Conservation (phyloP, 2,329 filamentous ascomycete genomes). For the Ceratocystiopsis sp. region DNA sequence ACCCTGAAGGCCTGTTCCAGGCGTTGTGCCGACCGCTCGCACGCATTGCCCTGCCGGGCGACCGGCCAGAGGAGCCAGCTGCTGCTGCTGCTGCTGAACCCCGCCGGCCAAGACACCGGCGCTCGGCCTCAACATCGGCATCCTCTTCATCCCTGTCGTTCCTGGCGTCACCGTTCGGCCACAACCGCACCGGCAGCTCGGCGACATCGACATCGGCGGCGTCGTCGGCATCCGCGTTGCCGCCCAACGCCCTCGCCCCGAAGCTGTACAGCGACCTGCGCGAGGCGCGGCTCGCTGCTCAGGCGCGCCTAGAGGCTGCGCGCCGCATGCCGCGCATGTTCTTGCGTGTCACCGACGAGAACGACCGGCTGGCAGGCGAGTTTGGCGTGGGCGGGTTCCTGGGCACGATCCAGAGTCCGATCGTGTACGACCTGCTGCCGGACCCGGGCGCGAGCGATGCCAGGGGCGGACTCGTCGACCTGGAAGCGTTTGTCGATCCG, state of each 20-base stretch:
- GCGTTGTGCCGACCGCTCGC: slow-evolving; percentile 46
- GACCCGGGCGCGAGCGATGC: slow-evolving; percentile 39
- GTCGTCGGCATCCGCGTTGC: background rate
- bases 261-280: slow-evolving; percentile 20
- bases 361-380: slow-evolving; percentile 31
- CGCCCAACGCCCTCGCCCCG: background rate
- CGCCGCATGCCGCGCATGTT: slow-evolving; percentile 35
- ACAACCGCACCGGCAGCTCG: background rate
- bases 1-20: slow-evolving; percentile 54
- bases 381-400: slow-evolving; percentile 44
- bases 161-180: too few species aligned
- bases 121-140: background rate
- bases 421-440: slow-evolving; percentile 42
- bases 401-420: slow-evolving; percentile 38
- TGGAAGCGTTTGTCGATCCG: slow-evolving; percentile 30
- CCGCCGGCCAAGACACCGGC: too few species aligned
- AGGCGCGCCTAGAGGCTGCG: slow-evolving; percentile 45
- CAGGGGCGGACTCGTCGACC: slow-evolving; percentile 35
- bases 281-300: slow-evolving; percentile 43
- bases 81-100: background rate
- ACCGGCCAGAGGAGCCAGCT: slow-evolving; percentile 23
- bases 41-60: slow-evolving; percentile 31
- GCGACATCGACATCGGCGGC: background rate
- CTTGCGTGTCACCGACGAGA: slow-evolving; percentile 38
- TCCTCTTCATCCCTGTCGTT: background rate